Conservation (phyloP, 2,329 filamentous ascomycete species). For the Pseudocercospora fuligena region DNA sequence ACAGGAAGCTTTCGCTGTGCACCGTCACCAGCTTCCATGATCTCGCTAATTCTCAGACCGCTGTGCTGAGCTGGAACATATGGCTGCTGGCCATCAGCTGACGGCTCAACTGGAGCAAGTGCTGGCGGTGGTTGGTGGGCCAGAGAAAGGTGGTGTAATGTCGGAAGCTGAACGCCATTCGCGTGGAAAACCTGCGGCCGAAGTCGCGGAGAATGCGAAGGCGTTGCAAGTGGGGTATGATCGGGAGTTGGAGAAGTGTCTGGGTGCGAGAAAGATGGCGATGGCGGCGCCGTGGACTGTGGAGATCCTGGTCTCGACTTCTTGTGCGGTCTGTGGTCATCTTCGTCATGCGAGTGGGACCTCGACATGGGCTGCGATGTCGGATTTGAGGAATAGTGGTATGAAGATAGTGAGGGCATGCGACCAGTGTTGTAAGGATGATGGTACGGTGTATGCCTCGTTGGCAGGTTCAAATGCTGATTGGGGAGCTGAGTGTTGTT, state of each 20-base stretch:
- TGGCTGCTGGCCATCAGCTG: slow-evolving; percentile 63
- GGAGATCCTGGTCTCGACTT: slow-evolving; percentile 91
- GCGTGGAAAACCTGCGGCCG: slow-evolving; percentile 69
- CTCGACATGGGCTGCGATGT: slow-evolving; percentile 81
- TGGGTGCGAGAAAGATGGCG: slow-evolving; percentile 94
- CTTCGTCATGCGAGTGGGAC: slow-evolving; percentile 80
- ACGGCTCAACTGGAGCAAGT: slow-evolving; percentile 72
- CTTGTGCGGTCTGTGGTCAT: slow-evolving; percentile 81
- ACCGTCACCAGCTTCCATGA: slow-evolving; percentile 86
- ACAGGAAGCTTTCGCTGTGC: slow-evolving; percentile 89
- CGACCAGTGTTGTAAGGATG: slow-evolving; percentile 63
- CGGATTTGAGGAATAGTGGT: slow-evolving; percentile 59
- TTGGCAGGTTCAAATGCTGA: slow-evolving; percentile 42
- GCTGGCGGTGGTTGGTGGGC: slow-evolving; percentile 63
- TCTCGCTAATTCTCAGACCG: slow-evolving; percentile 85
- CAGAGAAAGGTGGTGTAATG: slow-evolving; percentile 74
- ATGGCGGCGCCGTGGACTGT: slow-evolving; percentile 93
- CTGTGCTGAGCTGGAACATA: slow-evolving; percentile 62
- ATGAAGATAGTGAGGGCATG: slow-evolving; percentile 78
- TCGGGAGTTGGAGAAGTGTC: slow-evolving; percentile 94
- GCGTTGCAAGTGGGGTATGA: slow-evolving; percentile 96
- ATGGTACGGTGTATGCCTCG: slow-evolving; percentile 45
- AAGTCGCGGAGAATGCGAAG: slow-evolving; percentile 90
- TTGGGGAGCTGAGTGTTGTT: slow-evolving; percentile 53
- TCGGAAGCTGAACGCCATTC: slow-evolving; percentile 79